Conservation (phyloP, 2,329 filamentous ascomycete species). For the Colletotrichum kahawae region DNA sequence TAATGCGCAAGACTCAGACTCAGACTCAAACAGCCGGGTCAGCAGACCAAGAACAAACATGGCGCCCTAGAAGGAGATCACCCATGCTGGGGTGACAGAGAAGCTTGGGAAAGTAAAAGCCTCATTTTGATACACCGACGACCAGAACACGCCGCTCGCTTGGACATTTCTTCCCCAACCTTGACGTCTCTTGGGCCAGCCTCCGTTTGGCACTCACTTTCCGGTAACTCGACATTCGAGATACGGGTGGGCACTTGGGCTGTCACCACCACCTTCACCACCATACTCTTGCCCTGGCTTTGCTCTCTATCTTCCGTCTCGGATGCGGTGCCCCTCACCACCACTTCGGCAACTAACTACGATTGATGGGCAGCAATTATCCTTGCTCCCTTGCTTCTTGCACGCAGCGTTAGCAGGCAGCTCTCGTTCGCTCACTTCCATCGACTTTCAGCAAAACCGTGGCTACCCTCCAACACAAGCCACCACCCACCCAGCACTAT, state of each 20-base stretch:
- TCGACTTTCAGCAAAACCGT: neutral
- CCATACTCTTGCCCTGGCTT: neutral
- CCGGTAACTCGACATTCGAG: neutral
- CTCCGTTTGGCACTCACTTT: neutral
- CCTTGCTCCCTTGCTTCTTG: conserved; percentile 19
- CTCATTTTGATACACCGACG: neutral
- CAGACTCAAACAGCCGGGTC: neutral
- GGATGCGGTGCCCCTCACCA: conserved; percentile 7
- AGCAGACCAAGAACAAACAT: conserved; percentile 7
- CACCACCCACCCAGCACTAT: neutral
- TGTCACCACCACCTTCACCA: neutral
- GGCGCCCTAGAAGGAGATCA: neutral
- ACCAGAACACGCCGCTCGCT: neutral
- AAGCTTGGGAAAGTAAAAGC: neutral
- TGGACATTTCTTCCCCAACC: neutral
- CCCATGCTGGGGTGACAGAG: neutral
- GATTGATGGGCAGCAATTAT: neutral
- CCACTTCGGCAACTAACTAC: conserved; percentile 12
- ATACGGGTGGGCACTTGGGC: neutral
- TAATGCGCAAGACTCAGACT: neutral
- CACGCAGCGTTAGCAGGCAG: neutral
- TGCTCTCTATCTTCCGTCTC: neutral
- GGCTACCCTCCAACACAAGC: neutral
- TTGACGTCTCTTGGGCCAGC: neutral
- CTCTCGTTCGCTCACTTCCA: neutral